Evolutionary conservation across 2,329 filamentous ascomycete species (phyloP), one percentile per base, ranked within the genome.

Genomic region (Talaromyces sp.): DNA sequence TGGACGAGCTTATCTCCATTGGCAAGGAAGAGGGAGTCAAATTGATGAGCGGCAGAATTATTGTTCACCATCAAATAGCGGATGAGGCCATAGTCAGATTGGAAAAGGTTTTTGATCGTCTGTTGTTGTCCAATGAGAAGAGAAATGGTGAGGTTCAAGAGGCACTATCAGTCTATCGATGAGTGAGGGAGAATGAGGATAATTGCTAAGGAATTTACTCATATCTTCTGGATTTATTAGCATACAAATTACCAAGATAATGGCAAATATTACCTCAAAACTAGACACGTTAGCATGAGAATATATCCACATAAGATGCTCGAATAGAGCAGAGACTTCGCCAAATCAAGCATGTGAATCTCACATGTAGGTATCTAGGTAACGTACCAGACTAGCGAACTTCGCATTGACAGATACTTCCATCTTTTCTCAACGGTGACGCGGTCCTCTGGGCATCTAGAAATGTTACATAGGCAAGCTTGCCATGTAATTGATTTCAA

Each of bases 11-110:
- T 11, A 56, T 56, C 8, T 34, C 25, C 17, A 7, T 17, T 31
- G 53, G 53, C 31, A 56, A 36, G 53, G 27, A 56, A 2, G 53
- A 56, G 17, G 29, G 53, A 13, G 53, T 56, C 17, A 72, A 69
- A 61, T 58, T 73, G 53, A 70, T 70, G 71, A 68, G 72, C 67
- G 71, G 72, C 51, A 58, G 70, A 5, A 72, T 73, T 62, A 53
- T 70, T 29, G 58, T 73, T 67, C 71, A 73, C 67, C 68, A 73
- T 69, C 70, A 78, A 63, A 73, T 77, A n/a, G 72, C 70, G 15
- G 71, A 74, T 6, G 69, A 72, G 56, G 85, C 73, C 5, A 67
- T 70, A 53, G 63, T 58, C 2, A 19, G 31, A 19, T 10, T 58
- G 3, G 53, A 19, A 58, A 58, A 38, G n/a, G 53, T 38, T 34